Base-by-base conservation (phyloP, 768 basidiomycete species). In the Tricholomella constricta region DNA sequence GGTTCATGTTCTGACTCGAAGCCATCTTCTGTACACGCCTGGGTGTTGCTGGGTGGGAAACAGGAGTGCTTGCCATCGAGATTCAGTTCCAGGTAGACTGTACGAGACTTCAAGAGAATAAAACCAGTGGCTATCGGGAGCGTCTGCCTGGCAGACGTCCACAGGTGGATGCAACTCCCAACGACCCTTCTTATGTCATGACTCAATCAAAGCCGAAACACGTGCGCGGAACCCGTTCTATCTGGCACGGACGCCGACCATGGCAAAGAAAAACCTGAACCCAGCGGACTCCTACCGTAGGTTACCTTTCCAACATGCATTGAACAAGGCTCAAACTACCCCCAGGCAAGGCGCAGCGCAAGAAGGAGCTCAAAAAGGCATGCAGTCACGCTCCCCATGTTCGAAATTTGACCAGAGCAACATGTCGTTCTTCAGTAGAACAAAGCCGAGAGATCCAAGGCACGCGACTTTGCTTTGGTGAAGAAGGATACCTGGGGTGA, bases 311-410 rank as follows among this genome's bases (percentile, higher is more conserved):
- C 41, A 11, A 40, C 2, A 1, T 42, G 31, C n/a, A 17, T 10
- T 19, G 47, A 10, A 10, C n/a, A 46, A n/a, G 25, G 37, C 20
- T 49, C 4, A 22, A 56, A 17, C 55, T 23, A 22, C 59, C 47
- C 25, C 31, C 61, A 97, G 94, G 94, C 50, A 98, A 98, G 72
- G 86, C 91, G 3, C 88, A 87, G 66, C 81, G 92, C 54, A 94
- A 94, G 70, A 98, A 94, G 68, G 96, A 99, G 68, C 75, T 98
- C 38, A 96, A 96, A 75, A 96, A 94, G 87, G 94, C 86, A 71
- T 60, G 82, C 57, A 31, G 25, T 37, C 12, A 27, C 6, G 20
- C 3, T 31, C 42, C n/a, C 38, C 17, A 34, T 34, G 11, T 42
- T 29, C 17, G 58, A 58, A 41, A 57, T 51, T 43, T 55, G 54